phyloP scores from a whole-genome alignment of 2,329 filamentous ascomycete species.

The Penicillium sp. region DNA sequence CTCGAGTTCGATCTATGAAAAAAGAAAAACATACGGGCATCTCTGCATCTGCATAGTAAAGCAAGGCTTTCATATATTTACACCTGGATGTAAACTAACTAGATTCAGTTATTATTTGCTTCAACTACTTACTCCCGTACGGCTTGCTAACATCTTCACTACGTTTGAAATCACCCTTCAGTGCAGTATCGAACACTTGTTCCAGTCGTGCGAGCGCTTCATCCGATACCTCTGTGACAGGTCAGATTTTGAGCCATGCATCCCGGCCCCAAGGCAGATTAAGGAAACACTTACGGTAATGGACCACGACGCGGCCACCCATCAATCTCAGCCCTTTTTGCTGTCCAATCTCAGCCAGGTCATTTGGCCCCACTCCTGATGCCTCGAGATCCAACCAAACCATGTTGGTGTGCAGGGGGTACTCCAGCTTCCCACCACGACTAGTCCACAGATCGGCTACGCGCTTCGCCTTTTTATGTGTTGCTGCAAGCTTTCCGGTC shows the following conservation, averaged over 20 bases:
- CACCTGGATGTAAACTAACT: neutral
- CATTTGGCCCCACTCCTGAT: conserved; percentile 54
- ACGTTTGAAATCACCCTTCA: conserved; percentile 36
- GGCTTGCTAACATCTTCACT: conserved; percentile 34
- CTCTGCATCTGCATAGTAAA: neutral
- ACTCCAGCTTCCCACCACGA: conserved; percentile 66
- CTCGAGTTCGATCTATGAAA: conserved; percentile 4
- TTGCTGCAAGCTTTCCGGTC: conserved; percentile 60
- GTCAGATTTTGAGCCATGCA: conserved; percentile 23
- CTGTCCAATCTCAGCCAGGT: conserved; percentile 56
- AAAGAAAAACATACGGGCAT: neutral
- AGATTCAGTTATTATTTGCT: neutral
- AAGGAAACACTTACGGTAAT: conserved; percentile 55
- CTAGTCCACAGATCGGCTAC: conserved; percentile 66
- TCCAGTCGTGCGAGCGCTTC: conserved; percentile 61
- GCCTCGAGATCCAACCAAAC: conserved; percentile 75
- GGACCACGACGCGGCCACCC: conserved; percentile 64
- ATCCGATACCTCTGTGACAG: conserved; percentile 59
- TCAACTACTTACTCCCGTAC: conserved; percentile 34
- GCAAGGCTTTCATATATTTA: neutral
- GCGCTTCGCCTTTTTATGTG: conserved; percentile 62
- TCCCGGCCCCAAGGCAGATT: neutral
- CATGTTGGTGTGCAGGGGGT: conserved; percentile 88
- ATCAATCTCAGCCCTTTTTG: conserved; percentile 58
- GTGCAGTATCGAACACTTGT: conserved; percentile 52